Percentiles rank a stretch among this genome's conserved stretches.
Conservation (phyloP, 1,284 basidiomycete species). For the Austroboletus niveus region DNA sequence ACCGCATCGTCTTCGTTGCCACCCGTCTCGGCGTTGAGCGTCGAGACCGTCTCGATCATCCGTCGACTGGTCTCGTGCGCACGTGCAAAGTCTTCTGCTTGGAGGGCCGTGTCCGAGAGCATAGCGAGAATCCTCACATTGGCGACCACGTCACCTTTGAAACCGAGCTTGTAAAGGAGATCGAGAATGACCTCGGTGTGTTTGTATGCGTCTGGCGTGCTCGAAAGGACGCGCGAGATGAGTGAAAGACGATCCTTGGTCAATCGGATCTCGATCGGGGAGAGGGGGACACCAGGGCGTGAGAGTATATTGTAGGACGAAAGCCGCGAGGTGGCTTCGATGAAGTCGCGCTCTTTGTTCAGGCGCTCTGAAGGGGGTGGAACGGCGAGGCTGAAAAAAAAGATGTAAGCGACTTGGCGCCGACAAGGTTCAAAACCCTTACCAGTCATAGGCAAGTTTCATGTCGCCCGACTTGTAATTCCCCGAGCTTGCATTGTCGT, state of each 20-base stretch:
- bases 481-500: slow-evolving; percentile 88
- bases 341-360: slow-evolving; percentile 79
- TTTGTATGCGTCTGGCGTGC: slow-evolving; percentile 81
- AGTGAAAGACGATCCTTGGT: slow-evolving; percentile 83
- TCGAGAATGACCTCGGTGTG: slow-evolving; percentile 89
- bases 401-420: slow-evolving; percentile 10
- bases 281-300: slow-evolving; percentile 70
- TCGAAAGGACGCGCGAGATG: slow-evolving; percentile 77
- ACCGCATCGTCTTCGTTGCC: slow-evolving; percentile 45
- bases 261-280: slow-evolving; percentile 88
- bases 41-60: slow-evolving; percentile 67
- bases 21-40: slow-evolving; percentile 38
- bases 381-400: slow-evolving; percentile 63
- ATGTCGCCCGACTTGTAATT: slow-evolving; percentile 92
- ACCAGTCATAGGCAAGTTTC: slow-evolving; percentile 96
- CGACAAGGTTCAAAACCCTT: slow-evolving; percentile 43
- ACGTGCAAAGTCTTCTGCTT: slow-evolving; percentile 71
- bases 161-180: slow-evolving; percentile 84
- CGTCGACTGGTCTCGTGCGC: slow-evolving; percentile 71
- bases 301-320: slow-evolving; percentile 80
- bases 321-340: slow-evolving; percentile 89
- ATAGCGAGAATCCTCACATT: slow-evolving; percentile 83
- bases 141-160: slow-evolving; percentile 63
- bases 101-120: slow-evolving; percentile 82
- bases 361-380: slow-evolving; percentile 64